These are phyloP conservation scores for Plantago elongata DNA, from an alignment of 257 asterid genomes.

Conservation along the genomic window DNA sequence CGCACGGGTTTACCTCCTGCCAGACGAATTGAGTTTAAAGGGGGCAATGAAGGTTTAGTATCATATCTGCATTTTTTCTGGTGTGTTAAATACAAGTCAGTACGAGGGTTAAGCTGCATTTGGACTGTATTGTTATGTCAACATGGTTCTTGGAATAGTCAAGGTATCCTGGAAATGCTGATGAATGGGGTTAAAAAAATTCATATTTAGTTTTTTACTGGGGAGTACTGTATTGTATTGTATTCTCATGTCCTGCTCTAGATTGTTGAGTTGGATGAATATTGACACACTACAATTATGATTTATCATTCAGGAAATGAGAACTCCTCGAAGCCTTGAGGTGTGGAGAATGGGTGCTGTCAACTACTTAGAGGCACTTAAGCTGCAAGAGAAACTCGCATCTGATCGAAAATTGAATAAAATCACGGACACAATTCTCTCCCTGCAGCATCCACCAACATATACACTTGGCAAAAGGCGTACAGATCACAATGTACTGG, in stretches of 20 bases:
- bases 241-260: background rate
- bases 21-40: too few species aligned
- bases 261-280: constrained; percentile 10
- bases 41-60: too few species aligned
- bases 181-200: too few species aligned
- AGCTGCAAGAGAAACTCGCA: constrained; percentile 53
- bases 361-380: constrained; percentile 51
- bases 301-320: constrained; percentile 23
- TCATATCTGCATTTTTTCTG: too few species aligned
- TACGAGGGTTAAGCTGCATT: too few species aligned
- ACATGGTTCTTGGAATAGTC: too few species aligned
- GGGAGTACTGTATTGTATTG: too few species aligned
- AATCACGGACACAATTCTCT: constrained; percentile 43
- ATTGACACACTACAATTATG: background rate
- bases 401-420: constrained; percentile 44
- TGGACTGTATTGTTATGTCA: too few species aligned
- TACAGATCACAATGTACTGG: constrained; percentile 50
- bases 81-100: too few species aligned
- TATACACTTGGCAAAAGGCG: constrained; percentile 71
- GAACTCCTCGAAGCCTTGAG: constrained; percentile 37
- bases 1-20: too few species aligned
- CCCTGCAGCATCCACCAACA: constrained; percentile 73
- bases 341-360: constrained; percentile 61
- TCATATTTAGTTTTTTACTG: too few species aligned
- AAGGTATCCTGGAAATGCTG: too few species aligned